Percentiles rank a stretch among this genome's conserved stretches.
These are phyloP conservation scores for Blastocystis sp. DNA, from an alignment of 352 stramenopile species.

Conservation along the genomic window DNA sequence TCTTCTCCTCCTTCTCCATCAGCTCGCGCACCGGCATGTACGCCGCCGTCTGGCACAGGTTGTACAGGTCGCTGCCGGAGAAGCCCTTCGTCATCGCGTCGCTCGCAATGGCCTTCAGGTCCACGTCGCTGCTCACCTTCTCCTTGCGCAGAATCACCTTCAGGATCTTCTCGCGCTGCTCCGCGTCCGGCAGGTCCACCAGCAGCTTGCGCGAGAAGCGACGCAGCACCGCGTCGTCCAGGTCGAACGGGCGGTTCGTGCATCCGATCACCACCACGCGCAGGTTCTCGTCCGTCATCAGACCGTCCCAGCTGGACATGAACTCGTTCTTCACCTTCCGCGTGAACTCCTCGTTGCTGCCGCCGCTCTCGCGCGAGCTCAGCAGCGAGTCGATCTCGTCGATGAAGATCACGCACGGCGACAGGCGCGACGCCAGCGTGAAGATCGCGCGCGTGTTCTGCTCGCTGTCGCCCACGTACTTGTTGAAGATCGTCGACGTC, in stretches of 20 bases:
- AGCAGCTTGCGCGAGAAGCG: constrained; percentile 85
- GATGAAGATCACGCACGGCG: constrained; percentile 97
- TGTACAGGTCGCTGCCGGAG: constrained; percentile 86
- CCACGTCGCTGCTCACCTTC: constrained; percentile 81
- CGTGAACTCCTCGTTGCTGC: constrained; percentile 85
- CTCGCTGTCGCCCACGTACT: constrained; percentile 84
- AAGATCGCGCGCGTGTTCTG: constrained; percentile 89
- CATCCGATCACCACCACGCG: constrained; percentile 87
- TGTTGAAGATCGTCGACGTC: constrained; percentile 86
- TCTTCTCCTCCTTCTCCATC: constrained; percentile 85
- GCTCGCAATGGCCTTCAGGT: constrained; percentile 81
- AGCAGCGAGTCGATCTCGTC: constrained; percentile 99
- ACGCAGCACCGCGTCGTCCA: constrained; percentile 87
- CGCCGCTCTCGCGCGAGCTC: constrained; percentile 81
- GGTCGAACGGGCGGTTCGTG: constrained; percentile 87
- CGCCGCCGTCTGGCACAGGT: constrained; percentile 79
- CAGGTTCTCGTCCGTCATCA: constrained; percentile 78
- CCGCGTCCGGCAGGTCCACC: constrained; percentile 85
- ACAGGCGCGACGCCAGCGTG: constrained; percentile 83
- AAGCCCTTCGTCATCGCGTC: constrained; percentile 82
- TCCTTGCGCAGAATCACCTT: constrained; percentile 85
- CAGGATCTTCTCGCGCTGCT: constrained; percentile 80
- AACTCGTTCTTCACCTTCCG: constrained; percentile 85
- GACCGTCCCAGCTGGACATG: constrained; percentile 83
- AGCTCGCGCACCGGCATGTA: constrained; percentile 79